Evolutionary conservation across 1,284 basidiomycete genomes (phyloP), one percentile per base, ranked within the genome.

Genomic region (Cutaneotrichosporon daszewskae): DNA sequence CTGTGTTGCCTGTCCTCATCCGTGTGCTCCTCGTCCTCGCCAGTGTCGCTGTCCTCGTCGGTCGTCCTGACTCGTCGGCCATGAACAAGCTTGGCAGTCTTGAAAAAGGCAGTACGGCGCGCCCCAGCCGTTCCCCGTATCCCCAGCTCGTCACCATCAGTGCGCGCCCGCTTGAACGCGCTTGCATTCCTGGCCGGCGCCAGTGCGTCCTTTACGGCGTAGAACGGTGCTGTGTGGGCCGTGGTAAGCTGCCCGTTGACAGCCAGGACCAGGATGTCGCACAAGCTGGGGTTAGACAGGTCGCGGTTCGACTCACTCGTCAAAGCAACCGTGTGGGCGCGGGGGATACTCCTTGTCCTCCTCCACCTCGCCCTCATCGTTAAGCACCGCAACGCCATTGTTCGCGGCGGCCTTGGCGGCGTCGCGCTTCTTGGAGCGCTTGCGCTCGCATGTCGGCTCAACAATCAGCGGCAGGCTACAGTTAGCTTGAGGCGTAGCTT

Each of bases 291-390:
- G 5, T 40, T 18, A 19, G n/a, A 8, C n/a, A 5, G 9, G 5
- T n/a, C 3, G 11, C 29, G 14, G 4, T 16, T 2, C 17, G 16
- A 48, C 52, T 51, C 29, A 59, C 55, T 62, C 62, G 23, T 62
- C 51, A 40, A 59, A 64, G 17, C 43, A 46, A 5, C 62, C 62
- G 29, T 64, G 62, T 3, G 62, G 62, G 7, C 62, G 45, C 9
- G 54, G 16, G 10, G 58, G 53, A 31, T 60, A 62, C 40, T 55
- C 53, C 1, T 40, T 35, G 13, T 37, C 38, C 14, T 49, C 42
- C 12, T 45, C 48, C 3, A 45, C 22, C 33, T 55, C 46, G 10
- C 52, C 54, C 11, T 55, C 46, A 9, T 55, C 54, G 24, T 57
- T 56, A 9, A 59, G 48, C 1, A 25, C 37, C 24, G 46, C 24